Conservation (phyloP, 345 rosid genomes). For the Psidium guajava region DNA sequence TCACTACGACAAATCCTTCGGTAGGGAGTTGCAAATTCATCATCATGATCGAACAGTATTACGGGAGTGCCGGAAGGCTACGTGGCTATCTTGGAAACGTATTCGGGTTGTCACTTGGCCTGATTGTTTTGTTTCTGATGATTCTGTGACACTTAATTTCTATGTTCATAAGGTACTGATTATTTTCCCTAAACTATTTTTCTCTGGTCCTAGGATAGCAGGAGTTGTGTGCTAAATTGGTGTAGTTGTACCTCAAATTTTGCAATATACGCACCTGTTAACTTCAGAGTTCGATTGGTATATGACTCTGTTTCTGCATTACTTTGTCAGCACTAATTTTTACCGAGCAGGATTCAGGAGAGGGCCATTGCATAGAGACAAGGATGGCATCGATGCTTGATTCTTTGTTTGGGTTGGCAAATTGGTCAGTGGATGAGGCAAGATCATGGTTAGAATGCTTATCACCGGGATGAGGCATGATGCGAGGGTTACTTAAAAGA, state of each 20-base stretch:
- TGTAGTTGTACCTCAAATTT: background rate
- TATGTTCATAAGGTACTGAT: conserved; percentile 1
- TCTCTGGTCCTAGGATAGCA: background rate
- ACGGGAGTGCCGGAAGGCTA: conserved; percentile 24
- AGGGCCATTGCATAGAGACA: background rate
- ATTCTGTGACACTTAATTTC: conserved; percentile 9
- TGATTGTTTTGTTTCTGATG: conserved; percentile 18
- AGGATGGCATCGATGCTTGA: background rate
- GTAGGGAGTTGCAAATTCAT: conserved; percentile 45
- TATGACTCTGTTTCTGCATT: background rate
- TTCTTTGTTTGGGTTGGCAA: background rate
- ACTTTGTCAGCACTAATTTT: background rate
- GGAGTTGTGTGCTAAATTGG: background rate
- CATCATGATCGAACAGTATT: conserved; percentile 70
- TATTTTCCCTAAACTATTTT: background rate
- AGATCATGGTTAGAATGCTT: background rate
- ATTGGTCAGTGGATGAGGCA: background rate
- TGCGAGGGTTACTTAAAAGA: background rate
- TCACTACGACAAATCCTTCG: conserved; percentile 53
- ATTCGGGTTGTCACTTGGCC: conserved; percentile 7
- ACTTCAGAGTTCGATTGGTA: background rate
- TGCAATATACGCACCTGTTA: background rate
- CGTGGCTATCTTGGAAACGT: conserved; percentile 3
- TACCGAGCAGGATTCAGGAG: background rate
- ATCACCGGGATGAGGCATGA: background rate